phyloP scores from a whole-genome alignment of 1,284 basidiomycete species.

The Puccinia triticina region DNA sequence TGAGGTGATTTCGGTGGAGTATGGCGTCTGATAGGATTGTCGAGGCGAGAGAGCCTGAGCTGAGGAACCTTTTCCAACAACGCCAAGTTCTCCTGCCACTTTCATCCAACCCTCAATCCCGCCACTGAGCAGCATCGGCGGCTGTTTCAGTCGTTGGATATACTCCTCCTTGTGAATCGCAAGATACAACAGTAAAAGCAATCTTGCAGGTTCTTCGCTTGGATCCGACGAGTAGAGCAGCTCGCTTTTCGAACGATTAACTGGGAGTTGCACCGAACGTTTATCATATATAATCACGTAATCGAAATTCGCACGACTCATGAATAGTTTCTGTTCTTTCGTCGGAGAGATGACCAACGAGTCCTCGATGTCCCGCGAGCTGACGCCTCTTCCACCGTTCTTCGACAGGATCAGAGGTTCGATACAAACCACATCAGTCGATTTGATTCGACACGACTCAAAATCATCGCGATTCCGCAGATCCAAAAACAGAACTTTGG shows the following conservation, averaged over 20 bases:
- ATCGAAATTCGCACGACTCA: slow-evolving; percentile 81
- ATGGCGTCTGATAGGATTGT: background rate
- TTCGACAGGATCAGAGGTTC: slow-evolving; percentile 77
- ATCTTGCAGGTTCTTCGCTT: slow-evolving; percentile 60
- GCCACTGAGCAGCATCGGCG: slow-evolving; percentile 81
- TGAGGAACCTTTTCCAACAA: slow-evolving; percentile 61
- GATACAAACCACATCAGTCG: slow-evolving; percentile 75
- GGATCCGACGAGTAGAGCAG: slow-evolving; percentile 43
- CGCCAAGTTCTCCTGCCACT: slow-evolving; percentile 67
- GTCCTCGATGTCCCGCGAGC: slow-evolving; percentile 72
- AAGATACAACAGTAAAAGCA: slow-evolving; percentile 68
- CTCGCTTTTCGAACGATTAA: slow-evolving; percentile 47
- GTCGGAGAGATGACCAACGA: slow-evolving; percentile 73
- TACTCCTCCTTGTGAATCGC: slow-evolving; percentile 76
- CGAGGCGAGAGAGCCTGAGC: slow-evolving; percentile 25
- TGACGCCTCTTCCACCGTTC: slow-evolving; percentile 71
- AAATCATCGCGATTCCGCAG: slow-evolving; percentile 77
- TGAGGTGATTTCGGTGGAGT: slow-evolving; percentile 18
- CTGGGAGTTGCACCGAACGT: slow-evolving; percentile 67
- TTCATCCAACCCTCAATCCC: slow-evolving; percentile 81
- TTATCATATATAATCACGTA: slow-evolving; percentile 86
- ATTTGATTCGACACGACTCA: slow-evolving; percentile 72
- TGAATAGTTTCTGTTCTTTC: slow-evolving; percentile 73
- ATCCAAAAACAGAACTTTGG: slow-evolving; percentile 78
- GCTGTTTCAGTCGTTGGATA: slow-evolving; percentile 72